Evolutionary conservation across 345 rosid genomes (phyloP), one percentile per base, ranked within the genome.

Genomic region (Aquilaria yunnanensis): DNA sequence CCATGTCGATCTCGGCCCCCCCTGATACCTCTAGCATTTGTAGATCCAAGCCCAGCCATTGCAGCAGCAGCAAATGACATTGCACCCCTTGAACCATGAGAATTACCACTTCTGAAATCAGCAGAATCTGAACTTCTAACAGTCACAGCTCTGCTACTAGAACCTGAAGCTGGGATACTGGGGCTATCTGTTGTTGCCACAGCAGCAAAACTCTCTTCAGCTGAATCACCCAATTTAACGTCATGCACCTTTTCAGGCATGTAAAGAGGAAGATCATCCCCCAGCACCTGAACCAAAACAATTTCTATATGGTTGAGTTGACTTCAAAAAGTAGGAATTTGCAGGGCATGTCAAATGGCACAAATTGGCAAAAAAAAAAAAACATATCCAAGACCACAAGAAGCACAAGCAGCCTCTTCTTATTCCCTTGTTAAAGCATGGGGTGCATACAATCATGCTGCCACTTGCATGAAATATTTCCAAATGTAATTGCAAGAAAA

Each of bases 31-130:
- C 96, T 85, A 67, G 92, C 92, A 73, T 87, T 86, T 60, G 88
- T 81, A 76, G 94, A 81, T 67, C 96, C 94, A 72, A 91, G 87
- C 61, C 99, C 99, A 73, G 97, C 96, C 98, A 91, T 91, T 7
- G 99, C 92, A 43, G 96, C 98, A 58, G 99, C 97, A 54, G 97
- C 99, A 77, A 91, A 95, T 47, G 96, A 91, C 86, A 89, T 85
- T 16, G 96, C 92, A 70, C 97, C 99, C 76, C 96, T 87, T 52
- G 98, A 79, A 61, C 96, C 88, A 69, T 81, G 89, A 63, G 94
- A 65, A 74, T 67, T 79, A 34, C 87, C 85, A 78, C 82, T 70
- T 65, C 92, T 82, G 57, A 85, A 78, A 68, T 81, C 97, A 75
- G 84, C 68, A 73, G 89, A 84, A 74, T 89, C 92, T 4, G 90